phyloP scores from a whole-genome alignment of 2,329 filamentous ascomycete genomes.

The Colletotrichum siamense region DNA sequence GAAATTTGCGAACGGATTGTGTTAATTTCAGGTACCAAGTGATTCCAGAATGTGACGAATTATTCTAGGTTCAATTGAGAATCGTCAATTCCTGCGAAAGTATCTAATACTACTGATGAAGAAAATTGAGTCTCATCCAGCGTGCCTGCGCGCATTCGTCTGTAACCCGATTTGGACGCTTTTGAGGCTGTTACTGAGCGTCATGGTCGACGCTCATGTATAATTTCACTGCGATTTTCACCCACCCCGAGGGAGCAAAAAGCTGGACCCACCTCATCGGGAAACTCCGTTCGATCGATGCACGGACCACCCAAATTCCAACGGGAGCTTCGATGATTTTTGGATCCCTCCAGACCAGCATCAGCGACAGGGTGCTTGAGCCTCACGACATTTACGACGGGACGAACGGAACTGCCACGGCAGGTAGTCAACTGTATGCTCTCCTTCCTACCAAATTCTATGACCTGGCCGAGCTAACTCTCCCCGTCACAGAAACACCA shows the following conservation, averaged over 20 bases:
- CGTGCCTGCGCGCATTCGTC: too few species aligned
- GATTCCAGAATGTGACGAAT: too few species aligned
- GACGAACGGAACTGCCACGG: not conserved
- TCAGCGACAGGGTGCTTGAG: not conserved
- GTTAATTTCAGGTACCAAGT: too few species aligned
- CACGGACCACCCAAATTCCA: not conserved
- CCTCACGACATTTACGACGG: not conserved
- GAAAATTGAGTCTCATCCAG: too few species aligned
- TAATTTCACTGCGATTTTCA: not conserved
- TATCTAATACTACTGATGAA: too few species aligned
- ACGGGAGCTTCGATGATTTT: conserved; percentile 2
- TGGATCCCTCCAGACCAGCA: not conserved
- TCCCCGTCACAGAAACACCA: not conserved
- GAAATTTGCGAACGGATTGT: too few species aligned
- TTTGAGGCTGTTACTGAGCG: too few species aligned
- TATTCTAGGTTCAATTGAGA: too few species aligned
- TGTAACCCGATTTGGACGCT: too few species aligned
- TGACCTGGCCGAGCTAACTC: not conserved
- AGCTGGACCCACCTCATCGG: not conserved
- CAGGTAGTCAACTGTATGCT: not conserved
- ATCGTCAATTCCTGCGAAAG: too few species aligned
- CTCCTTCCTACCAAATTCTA: too few species aligned
- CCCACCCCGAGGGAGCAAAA: not conserved
- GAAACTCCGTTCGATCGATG: not conserved
- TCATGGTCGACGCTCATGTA: too few species aligned